Evolutionary conservation across 2,329 filamentous ascomycete species (phyloP), one percentile per base, ranked within the genome.

Genomic region (Xylaria sp.): DNA sequence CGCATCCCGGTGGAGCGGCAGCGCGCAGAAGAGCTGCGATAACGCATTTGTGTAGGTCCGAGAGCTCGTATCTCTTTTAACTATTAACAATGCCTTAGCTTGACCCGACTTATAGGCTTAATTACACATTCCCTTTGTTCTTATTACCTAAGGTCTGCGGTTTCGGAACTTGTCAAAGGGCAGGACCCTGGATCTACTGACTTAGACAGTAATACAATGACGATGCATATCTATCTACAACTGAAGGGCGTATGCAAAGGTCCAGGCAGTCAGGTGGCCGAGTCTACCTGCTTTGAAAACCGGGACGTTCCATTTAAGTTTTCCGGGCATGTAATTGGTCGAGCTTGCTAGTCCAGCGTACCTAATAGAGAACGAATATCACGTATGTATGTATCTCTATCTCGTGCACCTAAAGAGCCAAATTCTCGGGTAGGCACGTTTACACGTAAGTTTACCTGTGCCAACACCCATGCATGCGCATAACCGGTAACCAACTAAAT

Each of bases 91-190:
- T 21, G 30, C 51, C 51, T 19, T 55, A 34, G 51, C 30, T 55
- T 32, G n/a, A 4, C 30, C 36, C n/a, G 12, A 14, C 17, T 21
- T 24, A 19, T 59, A 24, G 17, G 42, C 34, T 50, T 34, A 17
- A 17, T 27, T 59, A 59, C 4, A 58, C 12, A 19, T 32, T 19
- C n/a, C 27, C 39, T 45, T 58, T 45, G 21, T 58, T 47, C 55
- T 47, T 14, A 9, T 59, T 58, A 58, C 42, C 27, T 59, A 34
- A 34, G 30, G 24, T 9, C 57, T 42, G 57, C 55, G 55, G 55
- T 58, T 30, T 58, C 55, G 55, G 55, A 47, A 47, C 34, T 5
- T 14, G 12, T 42, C 34, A 24, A 39, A 27, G 54, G 34, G 19
- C 12, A 24, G 9, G 12, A 9, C 19, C n/a, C 34, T 17, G 34